phyloP scores from a whole-genome alignment of 2,329 filamentous ascomycete species.

The Xylariaceae sp. region DNA sequence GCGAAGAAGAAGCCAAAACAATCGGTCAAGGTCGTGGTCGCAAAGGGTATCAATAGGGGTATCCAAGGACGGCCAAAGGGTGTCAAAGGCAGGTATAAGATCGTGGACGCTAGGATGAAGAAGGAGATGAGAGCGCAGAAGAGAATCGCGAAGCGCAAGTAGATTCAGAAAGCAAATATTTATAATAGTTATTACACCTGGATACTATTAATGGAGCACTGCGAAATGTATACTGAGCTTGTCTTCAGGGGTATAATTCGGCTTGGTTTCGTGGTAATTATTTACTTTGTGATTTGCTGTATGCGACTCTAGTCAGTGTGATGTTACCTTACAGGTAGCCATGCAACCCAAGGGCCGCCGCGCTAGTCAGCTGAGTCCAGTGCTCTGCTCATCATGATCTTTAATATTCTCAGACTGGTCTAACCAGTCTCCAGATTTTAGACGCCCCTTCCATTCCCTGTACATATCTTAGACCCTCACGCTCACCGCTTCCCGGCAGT shows the following conservation, averaged over 20 bases:
- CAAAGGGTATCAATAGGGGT: slow-evolving; percentile 81
- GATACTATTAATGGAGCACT: not conserved
- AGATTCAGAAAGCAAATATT: not conserved
- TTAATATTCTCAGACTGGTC: no score
- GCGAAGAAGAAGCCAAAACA: slow-evolving; percentile 80
- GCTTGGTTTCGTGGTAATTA: not conserved
- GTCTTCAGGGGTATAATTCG: not conserved
- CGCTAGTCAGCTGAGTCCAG: not conserved
- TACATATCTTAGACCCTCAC: slow-evolving; percentile 1
- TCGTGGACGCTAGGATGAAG: slow-evolving; percentile 34
- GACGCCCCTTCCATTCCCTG: slow-evolving; percentile 19
- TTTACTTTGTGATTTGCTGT: not conserved
- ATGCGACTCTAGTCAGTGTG: no score
- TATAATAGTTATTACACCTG: not conserved
- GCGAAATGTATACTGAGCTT: not conserved
- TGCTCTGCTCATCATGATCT: no score
- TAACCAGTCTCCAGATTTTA: slow-evolving; percentile 2
- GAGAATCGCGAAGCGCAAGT: slow-evolving; percentile 33
- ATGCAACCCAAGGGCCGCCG: not conserved
- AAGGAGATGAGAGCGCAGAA: slow-evolving; percentile 37
- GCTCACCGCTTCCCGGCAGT: slow-evolving; percentile 45
- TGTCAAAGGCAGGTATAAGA: slow-evolving; percentile 30
- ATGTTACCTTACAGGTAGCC: not conserved
- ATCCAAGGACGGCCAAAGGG: slow-evolving; percentile 79
- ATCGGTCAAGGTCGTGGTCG: slow-evolving; percentile 87